Evolutionary conservation across 2,329 filamentous ascomycete genomes (phyloP), one percentile per base, ranked within the genome.

Genomic region (Alternaria sp.): DNA sequence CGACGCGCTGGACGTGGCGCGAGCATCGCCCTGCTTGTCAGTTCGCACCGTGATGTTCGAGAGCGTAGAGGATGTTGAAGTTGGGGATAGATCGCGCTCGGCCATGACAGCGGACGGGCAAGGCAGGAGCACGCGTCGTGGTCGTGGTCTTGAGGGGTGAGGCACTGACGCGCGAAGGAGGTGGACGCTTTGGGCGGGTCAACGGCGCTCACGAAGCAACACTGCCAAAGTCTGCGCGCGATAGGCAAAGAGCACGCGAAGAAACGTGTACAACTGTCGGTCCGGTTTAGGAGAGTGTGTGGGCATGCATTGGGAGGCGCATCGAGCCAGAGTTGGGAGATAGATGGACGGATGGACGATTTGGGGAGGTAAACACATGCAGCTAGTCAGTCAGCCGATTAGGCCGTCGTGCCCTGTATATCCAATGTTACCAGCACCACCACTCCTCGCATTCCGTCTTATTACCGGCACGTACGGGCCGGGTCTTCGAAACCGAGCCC

Each of bases 1-100:
- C 54, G 86, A 87, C 82, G 86, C 85, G 83, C 85, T 81, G 71
- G 86, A 73, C 82, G 79, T 77, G 76, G 71, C 71, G 64, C 76
- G 76, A 68, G 73, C 74, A 61, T 72, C 72, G 60, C 72, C 67
- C 61, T 75, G 60, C 68, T 76, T 66, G 61, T 69, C 71, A 59
- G 69, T 72, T 43, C 69, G 74, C 46, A 81, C 79, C 37, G 79
- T 77, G 66, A 82, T 82, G 69, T 78, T 80, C 50, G 82, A 84
- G 44, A 78, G 71, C 9, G 80, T 78, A 3, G 81, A 84, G 25
- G 81, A 80, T 20, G 79, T 80, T 45, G 81, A 79, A 44, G 67
- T 72, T 45, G 82, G 82, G 21, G 77, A 80, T n/a, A 68, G 55
- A 59, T 72, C 67, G 62, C 76, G 75, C 50, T 66, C 71, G 46